Evolutionary conservation across 2,329 filamentous ascomycete genomes (phyloP).

Genomic region (Fusarium piperis): DNA sequence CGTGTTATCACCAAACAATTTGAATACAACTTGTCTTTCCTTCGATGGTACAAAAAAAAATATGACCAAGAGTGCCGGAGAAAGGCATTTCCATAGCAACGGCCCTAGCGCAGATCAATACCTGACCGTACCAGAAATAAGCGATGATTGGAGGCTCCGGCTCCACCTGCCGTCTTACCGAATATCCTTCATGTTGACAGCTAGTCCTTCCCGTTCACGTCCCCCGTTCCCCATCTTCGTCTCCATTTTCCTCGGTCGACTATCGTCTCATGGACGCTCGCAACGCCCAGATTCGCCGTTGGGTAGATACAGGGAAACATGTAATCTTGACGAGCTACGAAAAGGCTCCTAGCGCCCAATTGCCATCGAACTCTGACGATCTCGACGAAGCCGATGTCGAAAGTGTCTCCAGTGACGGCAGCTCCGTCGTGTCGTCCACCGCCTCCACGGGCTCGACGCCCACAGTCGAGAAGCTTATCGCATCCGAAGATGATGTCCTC

Average conservation of each 20-base stretch:
- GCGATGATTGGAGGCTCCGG: no score
- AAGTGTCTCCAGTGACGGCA: not conserved
- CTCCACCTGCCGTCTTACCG: not conserved
- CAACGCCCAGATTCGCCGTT: not conserved
- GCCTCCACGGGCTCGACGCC: not conserved
- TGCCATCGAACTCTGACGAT: not conserved
- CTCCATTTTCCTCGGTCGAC: not conserved
- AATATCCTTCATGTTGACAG: not conserved
- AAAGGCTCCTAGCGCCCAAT: not conserved
- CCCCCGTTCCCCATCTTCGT: not conserved
- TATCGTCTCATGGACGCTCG: not conserved
- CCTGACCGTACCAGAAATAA: no score
- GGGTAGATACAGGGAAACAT: conserved; percentile 8
- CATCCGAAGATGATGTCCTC: conserved; percentile 1
- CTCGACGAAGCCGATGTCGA: not conserved
- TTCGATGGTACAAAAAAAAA: no score
- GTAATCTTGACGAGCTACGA: not conserved
- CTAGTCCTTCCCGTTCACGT: not conserved
- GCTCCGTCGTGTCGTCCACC: not conserved
- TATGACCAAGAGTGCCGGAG: no score
- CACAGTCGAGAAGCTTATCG: not conserved
- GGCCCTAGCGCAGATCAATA: no score
- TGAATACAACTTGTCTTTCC: no score
- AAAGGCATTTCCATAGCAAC: no score
- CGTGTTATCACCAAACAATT: no score